These are phyloP conservation scores for Symbiodinium pilosum DNA, from an alignment of 73 alveolate genomes.

Conservation along the genomic window DNA sequence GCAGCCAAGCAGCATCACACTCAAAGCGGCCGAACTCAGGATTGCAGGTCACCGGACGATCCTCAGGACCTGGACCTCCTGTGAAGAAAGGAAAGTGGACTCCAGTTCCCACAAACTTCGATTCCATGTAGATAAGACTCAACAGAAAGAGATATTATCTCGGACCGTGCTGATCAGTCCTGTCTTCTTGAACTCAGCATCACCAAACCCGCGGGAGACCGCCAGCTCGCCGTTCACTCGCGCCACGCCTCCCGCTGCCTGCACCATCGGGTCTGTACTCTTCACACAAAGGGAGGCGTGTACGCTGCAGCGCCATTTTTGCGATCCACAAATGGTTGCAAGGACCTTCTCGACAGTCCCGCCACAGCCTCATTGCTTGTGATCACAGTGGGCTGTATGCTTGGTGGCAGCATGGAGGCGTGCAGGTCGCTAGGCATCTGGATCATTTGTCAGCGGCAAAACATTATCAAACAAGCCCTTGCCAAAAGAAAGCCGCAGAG, in stretches of 20 bases:
- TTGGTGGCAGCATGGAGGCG: too few relatives aligned
- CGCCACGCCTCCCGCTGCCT: constrained; percentile 28
- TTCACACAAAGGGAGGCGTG: background rate
- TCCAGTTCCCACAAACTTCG: background rate
- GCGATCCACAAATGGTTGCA: background rate
- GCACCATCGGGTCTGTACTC: too few relatives aligned
- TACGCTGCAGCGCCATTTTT: background rate
- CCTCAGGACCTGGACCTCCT: constrained; percentile 41
- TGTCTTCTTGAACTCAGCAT: constrained; percentile 32
- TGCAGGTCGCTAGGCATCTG: too few relatives aligned
- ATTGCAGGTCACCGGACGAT: constrained; percentile 33
- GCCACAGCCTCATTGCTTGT: background rate
- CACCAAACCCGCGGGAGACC: constrained; percentile 34
- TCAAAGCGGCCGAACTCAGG: constrained; percentile 26
- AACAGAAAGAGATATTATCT: background rate
- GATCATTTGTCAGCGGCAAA: too few relatives aligned
- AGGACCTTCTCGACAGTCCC: background rate
- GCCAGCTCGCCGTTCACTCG: constrained; percentile 46
- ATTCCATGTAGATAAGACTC: background rate
- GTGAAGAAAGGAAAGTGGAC: too few relatives aligned
- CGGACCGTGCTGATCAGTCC: background rate
- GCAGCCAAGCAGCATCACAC: background rate
- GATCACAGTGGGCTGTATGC: too few relatives aligned
- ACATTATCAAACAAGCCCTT: too few relatives aligned
- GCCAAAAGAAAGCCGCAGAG: too few relatives aligned